These are phyloP conservation scores for Metahyphopichia silvanorum DNA, from an alignment of 805 yeast species.

Conservation along the genomic window DNA sequence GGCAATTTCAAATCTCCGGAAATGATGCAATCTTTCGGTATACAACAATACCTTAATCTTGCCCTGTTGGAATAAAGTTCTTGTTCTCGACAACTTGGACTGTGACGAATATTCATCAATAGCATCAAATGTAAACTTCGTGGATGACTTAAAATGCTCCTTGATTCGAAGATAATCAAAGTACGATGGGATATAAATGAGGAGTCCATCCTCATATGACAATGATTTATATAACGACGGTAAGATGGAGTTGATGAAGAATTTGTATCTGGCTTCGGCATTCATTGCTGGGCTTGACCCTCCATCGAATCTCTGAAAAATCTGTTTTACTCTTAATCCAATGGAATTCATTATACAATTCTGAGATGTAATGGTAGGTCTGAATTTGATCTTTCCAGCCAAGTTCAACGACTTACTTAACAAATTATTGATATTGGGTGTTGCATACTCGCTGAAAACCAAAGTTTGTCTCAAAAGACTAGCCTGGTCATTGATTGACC, in stretches of 20 bases:
- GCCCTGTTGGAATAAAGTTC: constrained; percentile 65
- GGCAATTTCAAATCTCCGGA: constrained; percentile 75
- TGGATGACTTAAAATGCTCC: constrained; percentile 60
- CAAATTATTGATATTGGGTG: constrained; percentile 78
- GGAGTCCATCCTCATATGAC: constrained; percentile 67
- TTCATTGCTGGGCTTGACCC: constrained; percentile 52
- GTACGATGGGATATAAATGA: constrained; percentile 82
- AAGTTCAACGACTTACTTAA: constrained; percentile 47
- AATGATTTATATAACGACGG: constrained; percentile 67
- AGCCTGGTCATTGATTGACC: constrained; percentile 85
- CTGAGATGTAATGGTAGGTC: constrained; percentile 40
- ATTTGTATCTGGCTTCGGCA: constrained; percentile 80
- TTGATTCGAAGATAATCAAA: constrained; percentile 80
- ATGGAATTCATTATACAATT: constrained; percentile 59
- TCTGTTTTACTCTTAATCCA: constrained; percentile 64
- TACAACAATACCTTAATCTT: constrained; percentile 72
- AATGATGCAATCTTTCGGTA: constrained; percentile 92
- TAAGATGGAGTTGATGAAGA: constrained; percentile 67
- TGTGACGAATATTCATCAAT: constrained; percentile 81
- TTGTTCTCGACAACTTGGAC: constrained; percentile 64
- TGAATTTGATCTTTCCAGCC: constrained; percentile 58
- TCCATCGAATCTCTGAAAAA: constrained; percentile 68
- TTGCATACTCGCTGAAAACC: constrained; percentile 67
- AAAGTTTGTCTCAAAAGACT: constrained; percentile 72
- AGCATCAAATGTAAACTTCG: constrained; percentile 63